phyloP scores from a whole-genome alignment of 1,284 basidiomycete genomes.

The Ustilago lituana region DNA sequence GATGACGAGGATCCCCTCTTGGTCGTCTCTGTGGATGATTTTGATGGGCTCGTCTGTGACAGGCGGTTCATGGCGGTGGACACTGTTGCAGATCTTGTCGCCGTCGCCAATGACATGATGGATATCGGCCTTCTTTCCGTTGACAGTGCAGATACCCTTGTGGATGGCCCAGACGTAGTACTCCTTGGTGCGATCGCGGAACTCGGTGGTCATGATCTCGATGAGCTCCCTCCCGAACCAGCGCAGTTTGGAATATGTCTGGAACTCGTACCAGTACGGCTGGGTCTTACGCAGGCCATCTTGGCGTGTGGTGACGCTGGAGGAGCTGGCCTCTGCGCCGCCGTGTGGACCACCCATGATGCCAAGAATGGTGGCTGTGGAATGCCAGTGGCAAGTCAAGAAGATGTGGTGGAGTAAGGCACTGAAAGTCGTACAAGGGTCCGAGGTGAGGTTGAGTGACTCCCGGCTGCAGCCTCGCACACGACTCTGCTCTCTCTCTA shows the following conservation, averaged over 20 bases:
- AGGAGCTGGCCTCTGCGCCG: constrained; percentile 8
- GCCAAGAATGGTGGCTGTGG: not conserved
- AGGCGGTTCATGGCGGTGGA: constrained; percentile 95
- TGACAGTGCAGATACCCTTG: constrained; percentile 93
- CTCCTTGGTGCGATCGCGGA: constrained; percentile 68
- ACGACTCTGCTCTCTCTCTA: constrained; percentile 5
- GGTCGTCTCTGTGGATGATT: constrained; percentile 79
- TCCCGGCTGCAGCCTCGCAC: not conserved
- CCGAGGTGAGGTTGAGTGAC: too few species aligned
- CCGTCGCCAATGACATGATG: constrained; percentile 84
- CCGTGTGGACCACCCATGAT: constrained; percentile 20
- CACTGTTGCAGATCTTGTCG: constrained; percentile 87
- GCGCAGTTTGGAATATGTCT: constrained; percentile 87
- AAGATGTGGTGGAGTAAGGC: not conserved
- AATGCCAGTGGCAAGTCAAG: not conserved
- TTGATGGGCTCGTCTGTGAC: constrained; percentile 86
- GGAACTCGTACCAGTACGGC: constrained; percentile 65
- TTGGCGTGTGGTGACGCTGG: constrained; percentile 8
- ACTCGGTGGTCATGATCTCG: constrained; percentile 68
- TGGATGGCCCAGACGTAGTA: constrained; percentile 74
- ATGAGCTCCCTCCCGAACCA: constrained; percentile 84
- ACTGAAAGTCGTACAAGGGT: constrained; percentile 6
- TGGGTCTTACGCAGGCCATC: constrained; percentile 42
- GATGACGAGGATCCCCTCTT: constrained; percentile 86
- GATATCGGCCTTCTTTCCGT: constrained; percentile 82